Evolutionary conservation across 2,329 filamentous ascomycete genomes (phyloP).

Genomic region (Colletotrichum tabaci): DNA sequence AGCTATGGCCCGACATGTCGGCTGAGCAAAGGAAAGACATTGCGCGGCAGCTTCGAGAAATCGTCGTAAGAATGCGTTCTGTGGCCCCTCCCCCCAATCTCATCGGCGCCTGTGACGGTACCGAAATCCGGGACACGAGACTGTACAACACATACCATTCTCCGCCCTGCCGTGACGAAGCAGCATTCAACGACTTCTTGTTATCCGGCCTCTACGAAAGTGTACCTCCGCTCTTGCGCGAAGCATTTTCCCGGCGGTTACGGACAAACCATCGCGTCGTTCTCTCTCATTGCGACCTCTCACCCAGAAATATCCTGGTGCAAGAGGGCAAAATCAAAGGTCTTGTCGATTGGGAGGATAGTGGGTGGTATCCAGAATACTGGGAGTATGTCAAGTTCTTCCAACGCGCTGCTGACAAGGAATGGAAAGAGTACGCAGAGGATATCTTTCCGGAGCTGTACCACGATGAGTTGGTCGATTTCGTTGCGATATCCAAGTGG

Average conservation of each 20-base stretch:
- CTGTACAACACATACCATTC: conserved; percentile 44
- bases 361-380: conserved; percentile 63
- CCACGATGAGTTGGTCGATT: conserved; percentile 48
- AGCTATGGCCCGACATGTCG: conserved; percentile 47
- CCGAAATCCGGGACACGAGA: conserved; percentile 47
- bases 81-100: conserved; percentile 43
- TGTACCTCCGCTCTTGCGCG: conserved; percentile 43
- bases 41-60: conserved; percentile 46
- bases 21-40: conserved; percentile 44
- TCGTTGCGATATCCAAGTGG: conserved; percentile 47
- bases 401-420: conserved; percentile 41
- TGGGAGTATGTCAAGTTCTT: conserved; percentile 56
- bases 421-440: conserved; percentile 46
- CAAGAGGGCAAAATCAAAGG: conserved; percentile 55
- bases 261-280: conserved; percentile 51
- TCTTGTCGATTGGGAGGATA: conserved; percentile 64
- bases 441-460: conserved; percentile 48
- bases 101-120: conserved; percentile 48
- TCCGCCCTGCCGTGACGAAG: conserved; percentile 45
- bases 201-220: conserved; percentile 39
- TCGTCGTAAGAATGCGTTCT: conserved; percentile 47
- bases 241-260: conserved; percentile 46
- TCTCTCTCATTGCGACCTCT: conserved; percentile 67
- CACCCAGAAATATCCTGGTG: conserved; percentile 60
- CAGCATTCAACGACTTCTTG: conserved; percentile 48